Evolutionary conservation across 2,329 filamentous ascomycete genomes (phyloP).

Genomic region (Nannizziopsis barbatae): DNA sequence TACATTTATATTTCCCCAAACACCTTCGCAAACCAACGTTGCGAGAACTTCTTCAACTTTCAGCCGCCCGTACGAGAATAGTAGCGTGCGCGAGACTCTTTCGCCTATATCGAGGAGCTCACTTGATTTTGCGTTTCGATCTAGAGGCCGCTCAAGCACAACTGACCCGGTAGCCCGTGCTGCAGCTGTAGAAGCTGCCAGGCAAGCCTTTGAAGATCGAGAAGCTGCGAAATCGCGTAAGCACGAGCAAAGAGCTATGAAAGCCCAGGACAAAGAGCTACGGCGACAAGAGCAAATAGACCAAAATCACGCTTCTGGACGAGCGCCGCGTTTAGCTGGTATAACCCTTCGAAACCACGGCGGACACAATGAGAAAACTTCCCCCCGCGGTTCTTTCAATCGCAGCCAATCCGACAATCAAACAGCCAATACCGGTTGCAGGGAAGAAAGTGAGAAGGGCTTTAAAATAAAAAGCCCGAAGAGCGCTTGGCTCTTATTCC

Average conservation of each 20-base stretch:
- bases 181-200: slow-evolving; percentile 45
- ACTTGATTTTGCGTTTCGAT: slow-evolving; percentile 46
- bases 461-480: slow-evolving; percentile 20
- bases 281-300: slow-evolving; percentile 34
- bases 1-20: slow-evolving; percentile 30
- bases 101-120: slow-evolving; percentile 46
- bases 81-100: slow-evolving; percentile 40
- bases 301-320: slow-evolving; percentile 6
- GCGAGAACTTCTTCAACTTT: slow-evolving; percentile 36
- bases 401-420: background rate
- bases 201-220: slow-evolving; percentile 48
- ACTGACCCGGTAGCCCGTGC: slow-evolving; percentile 45
- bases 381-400: background rate
- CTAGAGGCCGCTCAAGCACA: slow-evolving; percentile 32
- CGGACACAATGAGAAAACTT: slow-evolving; percentile 9
- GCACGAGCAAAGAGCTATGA: slow-evolving; percentile 42
- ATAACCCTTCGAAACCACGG: slow-evolving; percentile 8
- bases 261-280: slow-evolving; percentile 36
- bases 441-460: background rate
- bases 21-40: slow-evolving; percentile 40
- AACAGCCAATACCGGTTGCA: background rate
- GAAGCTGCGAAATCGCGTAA: slow-evolving; percentile 48
- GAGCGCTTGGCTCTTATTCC: slow-evolving; percentile 42
- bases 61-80: slow-evolving; percentile 41
- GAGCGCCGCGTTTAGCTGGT: slow-evolving; percentile 8